Evolutionary conservation across 2,329 filamentous ascomycete species (phyloP), one percentile per base, ranked within the genome.

Genomic region (Penicillium hesseltinei): DNA sequence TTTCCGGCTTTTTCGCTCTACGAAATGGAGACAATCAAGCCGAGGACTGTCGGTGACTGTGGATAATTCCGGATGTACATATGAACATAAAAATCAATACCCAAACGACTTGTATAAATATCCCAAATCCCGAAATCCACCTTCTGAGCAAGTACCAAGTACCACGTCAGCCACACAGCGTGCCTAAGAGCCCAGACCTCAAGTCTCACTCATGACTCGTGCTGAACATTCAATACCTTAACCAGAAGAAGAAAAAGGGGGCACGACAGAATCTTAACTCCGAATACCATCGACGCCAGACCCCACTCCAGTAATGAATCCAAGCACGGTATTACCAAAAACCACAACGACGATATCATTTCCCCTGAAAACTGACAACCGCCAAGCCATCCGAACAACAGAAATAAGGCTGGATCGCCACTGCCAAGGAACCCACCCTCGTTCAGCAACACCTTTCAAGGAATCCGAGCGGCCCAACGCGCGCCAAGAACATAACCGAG

Each of bases 21-120:
- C 29, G 4, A 35, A 33, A 38, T 29, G n/a, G 27, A 36, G 45
- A 43, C 21, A 27, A 49, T 35, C 10, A 4, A 50, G 25, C 40
- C 19, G 15, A 38, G 25, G 21, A 40, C 21, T 25, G 8, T 19
- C 42, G 3, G 44, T 17, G 46, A 38, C 46, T 27, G 35, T 35
- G 35, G 39, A 38, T 56, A 44, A n/a, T 44, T 43, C 51, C 38
- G 38, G 38, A 43, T 56, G 53, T 56, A 56, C 39, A 56, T 51
- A 56, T 50, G 27, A 43, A 43, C 46, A 44, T 49, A 51, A 44
- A 33, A 31, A 48, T 39, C 39, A 31, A 56, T 50, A 50, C 45
- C 53, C 38, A 23, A 55, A 21, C 43, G 53, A 44, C 29, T 52
- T n/a, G 21, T 43, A 43, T 42, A 25, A 25, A 25, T 25, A 25